Percentiles rank a stretch among this genome's conserved stretches.
phyloP scores from a whole-genome alignment of 2,329 filamentous ascomycete species.

The Penicillium sp. region DNA sequence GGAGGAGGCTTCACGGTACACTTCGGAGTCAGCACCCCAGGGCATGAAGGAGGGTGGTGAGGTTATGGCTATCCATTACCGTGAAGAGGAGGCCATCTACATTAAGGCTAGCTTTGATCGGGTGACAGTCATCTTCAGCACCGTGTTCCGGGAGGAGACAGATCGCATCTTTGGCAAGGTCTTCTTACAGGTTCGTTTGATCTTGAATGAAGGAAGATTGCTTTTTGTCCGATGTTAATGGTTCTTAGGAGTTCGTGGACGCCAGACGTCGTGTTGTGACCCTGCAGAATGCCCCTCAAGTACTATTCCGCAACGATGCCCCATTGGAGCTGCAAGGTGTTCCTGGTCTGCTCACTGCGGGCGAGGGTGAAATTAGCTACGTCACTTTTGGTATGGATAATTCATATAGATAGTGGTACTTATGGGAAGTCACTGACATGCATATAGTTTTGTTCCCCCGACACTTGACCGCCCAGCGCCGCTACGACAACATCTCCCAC shows the following conservation, averaged over 20 bases:
- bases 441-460: conserved; percentile 84
- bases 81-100: conserved; percentile 98
- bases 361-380: conserved; percentile 87
- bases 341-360: conserved; percentile 73
- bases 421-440: conserved; percentile 9
- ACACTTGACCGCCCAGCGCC: conserved; percentile 85
- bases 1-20: conserved; percentile 89
- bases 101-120: conserved; percentile 97
- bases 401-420: not conserved
- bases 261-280: conserved; percentile 75
- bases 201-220: not conserved
- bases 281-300: conserved; percentile 97
- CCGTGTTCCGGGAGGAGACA: conserved; percentile 95
- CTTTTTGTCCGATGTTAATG: conserved; percentile 6
- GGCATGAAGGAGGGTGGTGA: conserved; percentile 85
- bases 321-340: conserved; percentile 87
- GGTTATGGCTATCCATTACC: conserved; percentile 95
- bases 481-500: conserved; percentile 94
- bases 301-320: conserved; percentile 91
- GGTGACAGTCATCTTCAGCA: conserved; percentile 98
- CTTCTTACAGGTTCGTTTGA: conserved; percentile 69
- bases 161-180: conserved; percentile 97
- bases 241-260: conserved; percentile 82
- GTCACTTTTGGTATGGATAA: conserved; percentile 85
- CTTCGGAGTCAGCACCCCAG: conserved; percentile 89